Evolutionary conservation across 75 land plant species (phyloP).

Genomic region (Isoetes taiwanensis): DNA sequence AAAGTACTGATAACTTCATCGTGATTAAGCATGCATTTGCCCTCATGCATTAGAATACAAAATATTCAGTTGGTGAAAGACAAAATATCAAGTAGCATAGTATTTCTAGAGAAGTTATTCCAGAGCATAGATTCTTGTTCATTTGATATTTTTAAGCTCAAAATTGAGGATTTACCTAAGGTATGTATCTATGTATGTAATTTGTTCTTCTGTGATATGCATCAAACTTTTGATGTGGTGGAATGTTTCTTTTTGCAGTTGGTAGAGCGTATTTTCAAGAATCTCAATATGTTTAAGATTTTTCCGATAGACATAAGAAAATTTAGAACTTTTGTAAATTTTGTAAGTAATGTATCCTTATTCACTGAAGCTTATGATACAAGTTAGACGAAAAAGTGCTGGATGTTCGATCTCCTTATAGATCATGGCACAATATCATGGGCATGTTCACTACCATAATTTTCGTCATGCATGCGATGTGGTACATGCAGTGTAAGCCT

Average conservation of each 20-base stretch:
- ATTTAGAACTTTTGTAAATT: conserved; percentile 12
- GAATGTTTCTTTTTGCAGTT: conserved; percentile 6
- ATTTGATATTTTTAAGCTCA: conserved; percentile 26
- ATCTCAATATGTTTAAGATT: conserved; percentile 15
- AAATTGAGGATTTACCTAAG: conserved; percentile 29
- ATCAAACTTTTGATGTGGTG: neutral
- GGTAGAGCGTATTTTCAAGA: conserved; percentile 22
- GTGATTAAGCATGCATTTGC: no score
- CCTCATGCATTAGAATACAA: no score
- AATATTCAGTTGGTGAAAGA: no score
- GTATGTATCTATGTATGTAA: neutral
- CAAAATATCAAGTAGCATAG: no score
- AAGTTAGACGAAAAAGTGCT: neutral
- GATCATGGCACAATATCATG: conserved; percentile 30
- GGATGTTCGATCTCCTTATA: conserved; percentile 3
- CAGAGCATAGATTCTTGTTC: conserved; percentile 31
- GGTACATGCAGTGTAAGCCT: conserved; percentile 26
- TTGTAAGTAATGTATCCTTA: conserved; percentile 2
- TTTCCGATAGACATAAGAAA: conserved; percentile 22
- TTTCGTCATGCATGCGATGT: conserved; percentile 39
- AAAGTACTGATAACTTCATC: no score
- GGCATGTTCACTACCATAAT: conserved; percentile 24
- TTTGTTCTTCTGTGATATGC: neutral
- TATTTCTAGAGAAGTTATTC: conserved; percentile 3
- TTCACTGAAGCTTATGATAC: neutral